phyloP scores from a whole-genome alignment of 2,329 filamentous ascomycete genomes.

The Aphanoascus verrucosus region DNA sequence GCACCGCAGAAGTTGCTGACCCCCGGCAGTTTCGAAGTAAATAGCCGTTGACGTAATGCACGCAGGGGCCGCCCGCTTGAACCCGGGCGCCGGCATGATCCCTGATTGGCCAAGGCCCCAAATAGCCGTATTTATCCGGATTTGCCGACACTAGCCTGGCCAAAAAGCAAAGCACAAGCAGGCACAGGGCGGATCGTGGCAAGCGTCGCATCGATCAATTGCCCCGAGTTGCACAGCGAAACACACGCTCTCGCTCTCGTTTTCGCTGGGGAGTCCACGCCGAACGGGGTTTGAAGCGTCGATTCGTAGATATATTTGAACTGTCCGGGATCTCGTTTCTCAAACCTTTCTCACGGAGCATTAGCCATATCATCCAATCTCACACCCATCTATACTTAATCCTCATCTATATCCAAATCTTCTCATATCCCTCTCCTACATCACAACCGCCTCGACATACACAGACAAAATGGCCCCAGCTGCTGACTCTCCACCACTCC shows the following conservation, averaged over 20 bases:
- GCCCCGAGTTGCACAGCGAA: no score
- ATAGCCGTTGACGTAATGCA: slow-evolving; percentile 4
- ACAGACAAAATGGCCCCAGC: slow-evolving; percentile 10
- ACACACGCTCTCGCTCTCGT: no score
- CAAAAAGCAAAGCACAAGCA: not conserved
- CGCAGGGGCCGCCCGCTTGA: slow-evolving; percentile 1
- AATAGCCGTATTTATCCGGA: slow-evolving; percentile 13
- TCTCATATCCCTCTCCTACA: no score
- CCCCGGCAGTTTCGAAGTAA: not conserved
- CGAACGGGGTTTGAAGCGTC: not conserved
- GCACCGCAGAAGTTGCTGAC: no score
- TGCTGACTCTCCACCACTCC: slow-evolving; percentile 25
- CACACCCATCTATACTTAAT: no score
- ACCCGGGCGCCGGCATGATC: slow-evolving; percentile 3
- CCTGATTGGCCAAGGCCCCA: slow-evolving; percentile 8
- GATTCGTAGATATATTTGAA: no score
- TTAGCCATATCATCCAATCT: no score
- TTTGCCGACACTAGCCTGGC: slow-evolving; percentile 8
- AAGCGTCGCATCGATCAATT: no score
- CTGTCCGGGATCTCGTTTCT: no score
- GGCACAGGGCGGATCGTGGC: not conserved
- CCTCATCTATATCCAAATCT: not conserved
- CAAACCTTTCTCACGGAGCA: no score
- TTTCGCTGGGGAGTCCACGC: not conserved
- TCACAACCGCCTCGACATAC: not conserved